phyloP scores from a whole-genome alignment of 768 basidiomycete species.

The Pisolithus tinctorius region DNA sequence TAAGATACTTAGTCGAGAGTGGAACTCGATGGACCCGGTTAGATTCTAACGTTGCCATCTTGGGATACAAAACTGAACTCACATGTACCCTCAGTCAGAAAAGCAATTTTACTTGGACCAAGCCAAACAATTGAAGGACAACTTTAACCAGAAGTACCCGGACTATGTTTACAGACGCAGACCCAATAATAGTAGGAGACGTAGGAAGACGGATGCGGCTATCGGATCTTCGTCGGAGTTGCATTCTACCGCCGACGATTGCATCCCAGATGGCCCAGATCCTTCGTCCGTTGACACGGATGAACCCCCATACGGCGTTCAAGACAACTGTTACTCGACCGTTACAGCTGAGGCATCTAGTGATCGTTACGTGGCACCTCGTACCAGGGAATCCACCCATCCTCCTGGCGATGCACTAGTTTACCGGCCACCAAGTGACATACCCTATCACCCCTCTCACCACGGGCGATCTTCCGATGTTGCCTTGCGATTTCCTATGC shows the following conservation, averaged over 20 bases:
- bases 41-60: conserved; percentile 14
- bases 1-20: conserved; percentile 82
- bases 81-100: conserved; percentile 41
- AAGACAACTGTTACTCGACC: conserved; percentile 19
- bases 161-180: conserved; percentile 87
- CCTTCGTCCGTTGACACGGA: conserved; percentile 33
- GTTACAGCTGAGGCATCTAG: conserved; percentile 15
- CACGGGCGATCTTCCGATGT: conserved; percentile 21
- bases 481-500: conserved; percentile 10
- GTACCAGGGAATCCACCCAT: conserved; percentile 16
- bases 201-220: conserved; percentile 35
- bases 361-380: conserved; percentile 8
- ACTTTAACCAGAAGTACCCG: conserved; percentile 79
- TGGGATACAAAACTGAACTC: neutral
- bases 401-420: conserved; percentile 16
- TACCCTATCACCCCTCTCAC: conserved; percentile 20
- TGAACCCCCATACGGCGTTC: conserved; percentile 9
- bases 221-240: conserved; percentile 25
- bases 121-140: conserved; percentile 80
- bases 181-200: conserved; percentile 80
- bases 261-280: conserved; percentile 29
- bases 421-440: conserved; percentile 22
- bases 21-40: conserved; percentile 75
- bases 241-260: conserved; percentile 27
- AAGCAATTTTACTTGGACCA: conserved; percentile 87